Evolutionary conservation across 805 yeast genomes (phyloP).

Genomic region (Yarrowia bubula): DNA sequence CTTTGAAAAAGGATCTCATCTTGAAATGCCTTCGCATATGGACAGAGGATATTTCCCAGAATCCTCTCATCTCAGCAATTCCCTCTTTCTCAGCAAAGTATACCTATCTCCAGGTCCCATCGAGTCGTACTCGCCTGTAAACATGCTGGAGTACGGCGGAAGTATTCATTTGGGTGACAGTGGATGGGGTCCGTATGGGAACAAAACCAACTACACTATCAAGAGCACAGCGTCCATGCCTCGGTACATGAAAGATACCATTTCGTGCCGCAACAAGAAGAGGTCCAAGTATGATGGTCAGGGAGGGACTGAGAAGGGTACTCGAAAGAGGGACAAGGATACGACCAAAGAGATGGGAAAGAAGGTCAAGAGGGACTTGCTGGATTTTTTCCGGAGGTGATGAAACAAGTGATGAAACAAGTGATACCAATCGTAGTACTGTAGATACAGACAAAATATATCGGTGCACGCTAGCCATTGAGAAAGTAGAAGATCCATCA

Average conservation of each 20-base stretch:
- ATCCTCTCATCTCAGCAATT: background rate
- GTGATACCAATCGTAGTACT: background rate
- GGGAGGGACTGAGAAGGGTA: conserved; percentile 18
- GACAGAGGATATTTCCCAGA: too few species aligned
- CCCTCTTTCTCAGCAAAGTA: background rate
- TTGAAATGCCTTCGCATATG: background rate
- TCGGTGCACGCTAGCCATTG: too few species aligned
- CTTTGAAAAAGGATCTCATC: background rate
- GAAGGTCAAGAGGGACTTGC: background rate
- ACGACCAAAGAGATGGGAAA: background rate
- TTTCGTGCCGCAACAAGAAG: conserved; percentile 7
- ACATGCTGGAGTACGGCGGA: conserved; percentile 20
- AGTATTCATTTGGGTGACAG: conserved; percentile 1
- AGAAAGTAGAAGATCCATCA: too few species aligned
- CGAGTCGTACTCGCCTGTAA: background rate
- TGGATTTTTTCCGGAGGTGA: conserved; percentile 17
- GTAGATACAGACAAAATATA: too few species aligned
- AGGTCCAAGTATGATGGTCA: background rate
- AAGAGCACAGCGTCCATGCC: conserved; percentile 4
- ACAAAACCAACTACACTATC: background rate
- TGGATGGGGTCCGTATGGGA: conserved; percentile 6
- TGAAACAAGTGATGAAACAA: background rate
- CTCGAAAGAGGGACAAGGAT: background rate
- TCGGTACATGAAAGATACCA: conserved; percentile 16
- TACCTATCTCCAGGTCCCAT: background rate